Conservation (phyloP, 2,329 filamentous ascomycete species). For the Cytospora piceicola region DNA sequence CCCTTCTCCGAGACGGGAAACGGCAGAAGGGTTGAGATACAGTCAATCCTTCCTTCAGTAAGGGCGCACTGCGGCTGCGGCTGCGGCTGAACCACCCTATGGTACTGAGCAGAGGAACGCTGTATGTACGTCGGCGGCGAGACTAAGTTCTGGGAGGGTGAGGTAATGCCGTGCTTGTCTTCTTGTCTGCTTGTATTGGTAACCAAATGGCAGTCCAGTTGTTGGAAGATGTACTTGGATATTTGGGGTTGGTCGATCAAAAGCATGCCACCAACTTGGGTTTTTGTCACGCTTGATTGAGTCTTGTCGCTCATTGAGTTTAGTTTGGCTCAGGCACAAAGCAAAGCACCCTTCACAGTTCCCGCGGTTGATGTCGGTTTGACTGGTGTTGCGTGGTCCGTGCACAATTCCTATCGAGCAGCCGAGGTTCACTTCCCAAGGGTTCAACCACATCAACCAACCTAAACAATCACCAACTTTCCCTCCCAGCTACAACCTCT, state of each 20-base stretch:
- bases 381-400: slow-evolving; percentile 9
- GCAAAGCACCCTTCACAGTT: background rate
- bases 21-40: background rate
- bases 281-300: too few relatives aligned
- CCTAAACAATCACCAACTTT: too few relatives aligned
- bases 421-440: slow-evolving; percentile 28
- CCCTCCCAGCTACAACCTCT: background rate
- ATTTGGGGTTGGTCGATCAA: too few relatives aligned
- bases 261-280: too few relatives aligned
- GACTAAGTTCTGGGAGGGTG: background rate
- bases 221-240: too few relatives aligned
- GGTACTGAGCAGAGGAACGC: background rate
- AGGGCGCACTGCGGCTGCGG: background rate
- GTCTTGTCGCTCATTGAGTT: too few relatives aligned
- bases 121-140: background rate
- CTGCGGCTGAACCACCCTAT: too few relatives aligned
- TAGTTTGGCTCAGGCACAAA: background rate
- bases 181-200: background rate
- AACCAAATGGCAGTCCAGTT: too few relatives aligned
- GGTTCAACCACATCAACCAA: background rate
- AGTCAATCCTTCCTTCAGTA: background rate
- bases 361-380: background rate
- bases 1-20: background rate
- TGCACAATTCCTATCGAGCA: slow-evolving; percentile 10
- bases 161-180: background rate